Evolutionary conservation across 2,329 filamentous ascomycete genomes (phyloP), one percentile per base, ranked within the genome.

Genomic region (Lecanicillium sp.): DNA sequence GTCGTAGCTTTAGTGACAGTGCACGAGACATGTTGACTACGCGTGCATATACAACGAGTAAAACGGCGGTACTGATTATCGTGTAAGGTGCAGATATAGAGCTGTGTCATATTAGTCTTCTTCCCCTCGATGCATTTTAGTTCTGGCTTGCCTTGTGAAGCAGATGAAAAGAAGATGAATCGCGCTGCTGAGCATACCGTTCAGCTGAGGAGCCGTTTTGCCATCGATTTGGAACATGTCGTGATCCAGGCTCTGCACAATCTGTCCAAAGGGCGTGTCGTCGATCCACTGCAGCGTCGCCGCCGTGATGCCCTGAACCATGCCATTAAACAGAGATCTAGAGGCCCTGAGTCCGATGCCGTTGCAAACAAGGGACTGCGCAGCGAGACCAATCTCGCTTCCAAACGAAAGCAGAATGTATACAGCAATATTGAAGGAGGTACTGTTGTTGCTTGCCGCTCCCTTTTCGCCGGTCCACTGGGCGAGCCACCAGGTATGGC

Each of bases 201-300:
- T 46, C 3, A 50, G 15, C 11, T 29, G 29, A 6, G 21, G 17
- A 4, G 27, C 21, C 14, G 36, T 39, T 21, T 36, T 12, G n/a
- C 46, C 17, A 19, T 50, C 48, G 5, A 50, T 23, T 4, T 23
- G 7, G 36, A 46, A 44, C 24, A 50, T 35, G 42, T 50, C 42
- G 5, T 20, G 10, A 6, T 37, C 48, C 5, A 50, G 14, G 4
- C 19, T 36, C n/a, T 50, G 41, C 10, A 44, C 23, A 9, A 44
- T 21, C 17, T 24, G 3, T 11, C 47, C 40, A n/a, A 49, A 30
- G 2, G 40, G 33, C 2, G 40, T 49, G 2, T 15, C 15, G n/a
- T 49, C 40, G 11, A 49, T 49, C 47, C 47, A 49, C 5, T 4
- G 11, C 11, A 49, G 23, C 4, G 40, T 40, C 14, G 47, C 47